Percentiles rank a stretch among this genome's conserved stretches.
Evolutionary conservation across 208 protist genomes (phyloP).

Genomic region (Leishmania aethiopica): DNA sequence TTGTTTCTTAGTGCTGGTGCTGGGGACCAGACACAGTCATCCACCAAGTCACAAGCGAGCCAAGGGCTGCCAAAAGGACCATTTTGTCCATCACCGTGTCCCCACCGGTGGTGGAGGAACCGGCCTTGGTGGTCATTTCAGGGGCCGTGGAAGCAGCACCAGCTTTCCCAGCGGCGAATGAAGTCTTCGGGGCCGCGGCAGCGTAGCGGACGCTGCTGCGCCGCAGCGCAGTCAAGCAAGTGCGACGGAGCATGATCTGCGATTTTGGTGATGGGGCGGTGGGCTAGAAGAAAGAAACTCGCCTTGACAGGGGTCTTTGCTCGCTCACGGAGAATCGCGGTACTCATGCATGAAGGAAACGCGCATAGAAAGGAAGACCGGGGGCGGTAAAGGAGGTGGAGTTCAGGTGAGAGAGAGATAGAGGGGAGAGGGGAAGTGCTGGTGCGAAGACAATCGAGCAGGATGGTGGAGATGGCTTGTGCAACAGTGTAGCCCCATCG

Average conservation of each 20-base stretch:
- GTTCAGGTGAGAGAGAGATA: background rate
- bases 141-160: conserved; percentile 26
- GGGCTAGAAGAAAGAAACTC: background rate
- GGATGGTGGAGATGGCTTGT: background rate
- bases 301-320: background rate
- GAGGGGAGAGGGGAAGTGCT: background rate
- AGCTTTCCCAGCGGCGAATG: conserved; percentile 15
- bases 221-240: conserved; percentile 33
- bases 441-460: background rate
- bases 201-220: conserved; percentile 22
- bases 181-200: conserved; percentile 11
- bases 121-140: conserved; percentile 49
- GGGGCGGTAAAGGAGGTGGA: no score
- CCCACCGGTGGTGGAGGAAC: conserved; percentile 52
- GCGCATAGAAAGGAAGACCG: background rate
- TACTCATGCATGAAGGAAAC: background rate
- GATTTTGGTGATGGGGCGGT: background rate
- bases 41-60: conserved; percentile 59
- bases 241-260: conserved; percentile 51
- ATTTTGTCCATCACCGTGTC: conserved; percentile 79
- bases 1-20: conserved; percentile 58
- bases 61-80: conserved; percentile 42
- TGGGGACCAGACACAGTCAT: conserved; percentile 58
- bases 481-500: background rate
- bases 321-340: background rate